Percentiles rank a stretch among this genome's conserved stretches.
Evolutionary conservation across 805 yeast species (phyloP).

Genomic region (Myxozyma neglecta): DNA sequence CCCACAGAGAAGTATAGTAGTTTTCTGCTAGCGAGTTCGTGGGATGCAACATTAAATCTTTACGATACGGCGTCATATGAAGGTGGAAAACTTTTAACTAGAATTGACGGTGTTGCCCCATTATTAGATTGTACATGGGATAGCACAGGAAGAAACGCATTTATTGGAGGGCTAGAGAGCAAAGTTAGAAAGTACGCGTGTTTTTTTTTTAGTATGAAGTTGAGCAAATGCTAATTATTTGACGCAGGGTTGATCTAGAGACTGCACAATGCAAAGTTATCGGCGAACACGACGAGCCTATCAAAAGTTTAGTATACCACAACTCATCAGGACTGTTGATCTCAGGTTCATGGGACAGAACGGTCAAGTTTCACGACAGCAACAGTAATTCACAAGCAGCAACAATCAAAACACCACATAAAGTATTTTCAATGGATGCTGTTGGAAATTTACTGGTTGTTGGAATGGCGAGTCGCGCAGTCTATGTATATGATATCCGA

Average conservation of each 20-base stretch:
- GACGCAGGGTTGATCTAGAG: slow-evolving; percentile 50
- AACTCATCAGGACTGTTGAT: slow-evolving; percentile 42
- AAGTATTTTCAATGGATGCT: slow-evolving; percentile 64
- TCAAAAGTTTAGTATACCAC: slow-evolving; percentile 43
- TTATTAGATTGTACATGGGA: slow-evolving; percentile 39
- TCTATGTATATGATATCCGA: slow-evolving; percentile 60
- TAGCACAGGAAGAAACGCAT: slow-evolving; percentile 25
- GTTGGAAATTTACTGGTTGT: slow-evolving; percentile 50
- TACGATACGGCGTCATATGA: slow-evolving; percentile 43
- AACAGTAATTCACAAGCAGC: slow-evolving; percentile 35
- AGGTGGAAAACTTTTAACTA: slow-evolving; percentile 23
- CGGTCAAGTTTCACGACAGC: slow-evolving; percentile 51
- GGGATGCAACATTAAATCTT: slow-evolving; percentile 56
- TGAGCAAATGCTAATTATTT: background rate
- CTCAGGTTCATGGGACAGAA: slow-evolving; percentile 65
- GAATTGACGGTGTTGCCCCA: slow-evolving; percentile 39
- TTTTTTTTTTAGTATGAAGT: background rate
- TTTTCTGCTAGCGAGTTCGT: slow-evolving; percentile 52
- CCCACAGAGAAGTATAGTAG: slow-evolving; percentile 20
- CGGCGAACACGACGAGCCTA: slow-evolving; percentile 46
- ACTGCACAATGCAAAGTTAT: slow-evolving; percentile 39
- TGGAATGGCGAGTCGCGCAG: slow-evolving; percentile 53
- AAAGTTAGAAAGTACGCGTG: slow-evolving; percentile 13
- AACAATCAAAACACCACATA: slow-evolving; percentile 43
- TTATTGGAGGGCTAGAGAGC: slow-evolving; percentile 23